phyloP scores from a whole-genome alignment of 495 filamentous ascomycete species.

The Glonium stellatum region DNA sequence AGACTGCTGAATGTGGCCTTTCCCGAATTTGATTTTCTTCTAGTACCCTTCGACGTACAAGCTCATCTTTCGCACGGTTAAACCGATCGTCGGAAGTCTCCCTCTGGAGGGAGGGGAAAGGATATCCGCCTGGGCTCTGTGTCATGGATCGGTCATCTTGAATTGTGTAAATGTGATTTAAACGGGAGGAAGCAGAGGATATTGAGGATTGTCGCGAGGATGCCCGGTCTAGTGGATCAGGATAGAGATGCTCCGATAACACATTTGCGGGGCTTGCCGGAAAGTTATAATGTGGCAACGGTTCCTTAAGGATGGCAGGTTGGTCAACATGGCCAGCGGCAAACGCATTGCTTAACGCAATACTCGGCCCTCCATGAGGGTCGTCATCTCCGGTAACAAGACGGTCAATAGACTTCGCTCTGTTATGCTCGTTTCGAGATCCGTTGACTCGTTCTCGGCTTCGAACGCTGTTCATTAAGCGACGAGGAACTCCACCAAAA shows the following conservation, averaged over 20 bases:
- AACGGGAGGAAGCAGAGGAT: slow-evolving; percentile 22
- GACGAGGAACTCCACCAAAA: slow-evolving; percentile 50
- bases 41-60: slow-evolving; percentile 23
- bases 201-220: slow-evolving; percentile 24
- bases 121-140: background rate
- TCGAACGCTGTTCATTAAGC: slow-evolving; percentile 43
- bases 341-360: slow-evolving; percentile 35
- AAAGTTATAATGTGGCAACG: slow-evolving; percentile 7
- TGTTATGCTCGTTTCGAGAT: slow-evolving; percentile 38
- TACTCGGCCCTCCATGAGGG: slow-evolving; percentile 33
- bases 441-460: slow-evolving; percentile 38
- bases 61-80: slow-evolving; percentile 34
- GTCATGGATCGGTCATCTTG: background rate
- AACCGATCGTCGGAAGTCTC: slow-evolving; percentile 32
- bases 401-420: slow-evolving; percentile 42
- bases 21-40: slow-evolving; percentile 20
- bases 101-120: slow-evolving; percentile 5
- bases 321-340: slow-evolving; percentile 36
- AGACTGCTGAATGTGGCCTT: slow-evolving; percentile 9
- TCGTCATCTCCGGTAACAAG: slow-evolving; percentile 40
- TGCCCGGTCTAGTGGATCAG: slow-evolving; percentile 11
- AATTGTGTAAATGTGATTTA: background rate
- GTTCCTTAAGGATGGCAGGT: slow-evolving; percentile 31
- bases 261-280: background rate
- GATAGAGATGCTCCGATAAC: slow-evolving; percentile 4